These are phyloP conservation scores for Hygrophila difformis DNA, from an alignment of 257 asterid species.

Conservation along the genomic window DNA sequence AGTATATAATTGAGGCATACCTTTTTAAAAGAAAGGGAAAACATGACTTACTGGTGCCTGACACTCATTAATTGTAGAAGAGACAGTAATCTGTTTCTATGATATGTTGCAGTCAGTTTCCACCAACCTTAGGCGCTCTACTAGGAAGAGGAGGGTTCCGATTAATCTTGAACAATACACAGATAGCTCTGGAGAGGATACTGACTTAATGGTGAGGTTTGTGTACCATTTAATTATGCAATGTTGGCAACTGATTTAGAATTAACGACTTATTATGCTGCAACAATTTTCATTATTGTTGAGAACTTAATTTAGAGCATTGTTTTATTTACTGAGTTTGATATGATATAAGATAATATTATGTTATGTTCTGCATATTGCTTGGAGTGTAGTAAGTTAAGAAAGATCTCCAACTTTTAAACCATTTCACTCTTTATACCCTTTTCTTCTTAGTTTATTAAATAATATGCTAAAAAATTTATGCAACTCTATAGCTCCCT, in stretches of 20 bases:
- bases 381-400: too few relatives aligned
- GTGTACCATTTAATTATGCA: slow-evolving; percentile 8
- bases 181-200: slow-evolving; percentile 93
- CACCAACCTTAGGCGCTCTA: slow-evolving; percentile 83
- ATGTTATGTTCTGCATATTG: too few relatives aligned
- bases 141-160: slow-evolving; percentile 81
- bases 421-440: too few relatives aligned
- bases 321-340: too few relatives aligned
- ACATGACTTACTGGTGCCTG: slow-evolving; percentile 6
- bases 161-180: slow-evolving; percentile 55
- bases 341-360: too few relatives aligned
- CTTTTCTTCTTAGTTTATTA: too few relatives aligned
- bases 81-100: slow-evolving; percentile 8
- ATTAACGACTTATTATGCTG: too few relatives aligned
- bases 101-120: slow-evolving; percentile 58
- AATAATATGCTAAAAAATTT: slow-evolving; percentile 10
- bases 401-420: too few relatives aligned
- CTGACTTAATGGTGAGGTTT: slow-evolving; percentile 78
- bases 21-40: slow-evolving; percentile 6
- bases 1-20: slow-evolving; percentile 5
- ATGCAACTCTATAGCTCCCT: slow-evolving; percentile 41
- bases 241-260: slow-evolving; percentile 11
- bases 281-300: neutral
- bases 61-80: slow-evolving; percentile 8
- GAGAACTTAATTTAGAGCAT: neutral